Base-by-base conservation (phyloP, 116 monocot species). In the Cymodocea nodosa region DNA sequence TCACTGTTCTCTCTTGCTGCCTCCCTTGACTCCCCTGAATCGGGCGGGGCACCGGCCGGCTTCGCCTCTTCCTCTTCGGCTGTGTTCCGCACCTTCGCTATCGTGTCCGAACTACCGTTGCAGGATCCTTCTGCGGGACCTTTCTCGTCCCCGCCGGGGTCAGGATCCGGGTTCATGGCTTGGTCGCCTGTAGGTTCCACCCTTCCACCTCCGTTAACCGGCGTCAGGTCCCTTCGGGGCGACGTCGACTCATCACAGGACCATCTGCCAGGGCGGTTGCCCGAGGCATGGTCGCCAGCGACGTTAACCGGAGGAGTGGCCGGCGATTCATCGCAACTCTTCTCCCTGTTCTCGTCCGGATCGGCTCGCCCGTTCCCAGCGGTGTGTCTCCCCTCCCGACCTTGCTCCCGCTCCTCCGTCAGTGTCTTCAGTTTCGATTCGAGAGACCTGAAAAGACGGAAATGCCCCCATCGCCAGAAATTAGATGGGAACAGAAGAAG, bases 381-480 rank as follows among this genome's bases (percentile, higher is more conserved):
- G 2, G 53, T 63, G 52, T 60, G 17, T 35, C 17, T 15, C 34
- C 35, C 35, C 35, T 13, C 22, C 64, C n/a, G n/a, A n/a, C n/a
- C n/a, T n/a, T n/a, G n/a, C n/a, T 89, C 83, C 37, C 77, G 76
- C 67, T 83, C 89, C 58, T 74, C 83, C 70, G 73, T 73, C 22
- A 89, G 70, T 18, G 35, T 73, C 48, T 74, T 76, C 17, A 85
- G 74, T 69, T 85, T 89, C 19, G 56, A 64, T 57, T 85, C 78
- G 67, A 90, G 60, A 17, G 83, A 85, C 70, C 83, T 90, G 54
- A 22, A 59, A 73, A 16, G 30, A 56, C 55, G 36, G 39, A 62
- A 62, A 44, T 62, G 37, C 3, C 20, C 56, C 48, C 40, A 48
- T 35, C 0, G 12, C 7, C 22, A 5, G 50, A n/a, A 20, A 17